Evolutionary conservation across 2,329 filamentous ascomycete genomes (phyloP).

Genomic region (Nannizziopsis barbatae): DNA sequence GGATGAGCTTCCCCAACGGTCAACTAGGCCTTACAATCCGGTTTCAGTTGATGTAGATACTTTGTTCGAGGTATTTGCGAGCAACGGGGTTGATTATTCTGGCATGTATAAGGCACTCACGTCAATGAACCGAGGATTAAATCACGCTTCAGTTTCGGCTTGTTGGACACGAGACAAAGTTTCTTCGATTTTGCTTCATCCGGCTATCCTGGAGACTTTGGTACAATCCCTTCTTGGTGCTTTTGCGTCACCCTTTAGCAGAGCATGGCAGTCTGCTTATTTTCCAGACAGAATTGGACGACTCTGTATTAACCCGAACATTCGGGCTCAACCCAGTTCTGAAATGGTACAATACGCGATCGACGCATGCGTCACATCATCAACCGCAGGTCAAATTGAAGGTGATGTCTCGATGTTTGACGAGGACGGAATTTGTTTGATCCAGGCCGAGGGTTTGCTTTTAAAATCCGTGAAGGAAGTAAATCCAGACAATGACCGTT

Average conservation of each 20-base stretch:
- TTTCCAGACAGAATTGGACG: slow-evolving; percentile 7
- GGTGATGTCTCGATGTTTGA: not conserved
- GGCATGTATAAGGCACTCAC: slow-evolving; percentile 17
- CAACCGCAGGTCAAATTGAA: not conserved
- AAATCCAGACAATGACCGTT: not conserved
- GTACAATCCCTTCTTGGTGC: slow-evolving; percentile 15
- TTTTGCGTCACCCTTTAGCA: slow-evolving; percentile 12
- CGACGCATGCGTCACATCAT: not conserved
- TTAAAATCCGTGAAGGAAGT: not conserved
- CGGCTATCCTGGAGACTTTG: slow-evolving; percentile 15
- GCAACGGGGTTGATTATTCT: slow-evolving; percentile 18
- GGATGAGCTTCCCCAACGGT: not conserved
- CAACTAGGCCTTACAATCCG: not conserved
- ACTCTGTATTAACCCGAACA: not conserved
- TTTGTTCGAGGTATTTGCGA: slow-evolving; percentile 16
- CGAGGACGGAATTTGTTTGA: not conserved
- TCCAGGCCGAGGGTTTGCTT: not conserved
- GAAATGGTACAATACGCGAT: not conserved
- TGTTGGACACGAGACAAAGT: not conserved
- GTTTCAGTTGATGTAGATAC: slow-evolving; percentile 4
- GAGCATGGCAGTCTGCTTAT: slow-evolving; percentile 8
- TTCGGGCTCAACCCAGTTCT: not conserved
- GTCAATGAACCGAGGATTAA: not conserved
- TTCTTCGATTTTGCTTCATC: slow-evolving; percentile 10
- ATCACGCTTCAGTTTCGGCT: not conserved